Percentiles rank a stretch among this genome's conserved stretches.
phyloP scores from a whole-genome alignment of 78 protist genomes.

The Dictyostelium brefeldianum region DNA sequence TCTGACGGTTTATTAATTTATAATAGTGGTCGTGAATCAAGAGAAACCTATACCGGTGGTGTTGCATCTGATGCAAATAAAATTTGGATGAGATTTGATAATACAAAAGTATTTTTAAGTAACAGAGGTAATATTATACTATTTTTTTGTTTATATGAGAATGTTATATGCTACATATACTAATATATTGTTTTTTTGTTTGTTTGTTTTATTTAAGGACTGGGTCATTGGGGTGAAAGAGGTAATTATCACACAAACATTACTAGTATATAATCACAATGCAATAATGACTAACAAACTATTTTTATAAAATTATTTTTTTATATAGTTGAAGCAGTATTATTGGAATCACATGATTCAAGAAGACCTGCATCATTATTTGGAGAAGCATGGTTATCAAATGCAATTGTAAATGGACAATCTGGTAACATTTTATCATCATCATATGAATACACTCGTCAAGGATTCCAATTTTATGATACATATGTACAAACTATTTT shows the following conservation, averaged over 20 bases:
- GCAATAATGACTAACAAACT: too few species aligned
- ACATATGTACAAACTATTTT: conserved; percentile 73
- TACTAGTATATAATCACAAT: too few species aligned
- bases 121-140: too few species aligned
- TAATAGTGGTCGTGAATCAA: conserved; percentile 40
- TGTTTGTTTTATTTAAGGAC: too few species aligned
- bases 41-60: conserved; percentile 42
- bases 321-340: conserved; percentile 44
- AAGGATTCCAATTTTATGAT: conserved; percentile 91
- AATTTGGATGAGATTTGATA: conserved; percentile 76
- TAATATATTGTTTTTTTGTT: too few species aligned
- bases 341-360: conserved; percentile 11
- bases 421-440: conserved; percentile 2
- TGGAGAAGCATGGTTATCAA: conserved; percentile 49
- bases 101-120: conserved; percentile 26
- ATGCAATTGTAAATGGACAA: conserved; percentile 66
- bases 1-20: conserved; percentile 1
- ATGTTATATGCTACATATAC: too few species aligned
- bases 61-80: neutral
- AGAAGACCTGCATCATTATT: conserved; percentile 53
- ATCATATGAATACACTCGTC: conserved; percentile 2
- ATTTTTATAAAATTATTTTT: too few species aligned
- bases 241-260: too few species aligned
- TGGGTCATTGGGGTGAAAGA: conserved; percentile 75
- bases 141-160: too few species aligned